Percentiles rank a stretch among this genome's conserved stretches.
phyloP scores from a whole-genome alignment of 805 yeast genomes.

The Metschnikowia bowlesiae region DNA sequence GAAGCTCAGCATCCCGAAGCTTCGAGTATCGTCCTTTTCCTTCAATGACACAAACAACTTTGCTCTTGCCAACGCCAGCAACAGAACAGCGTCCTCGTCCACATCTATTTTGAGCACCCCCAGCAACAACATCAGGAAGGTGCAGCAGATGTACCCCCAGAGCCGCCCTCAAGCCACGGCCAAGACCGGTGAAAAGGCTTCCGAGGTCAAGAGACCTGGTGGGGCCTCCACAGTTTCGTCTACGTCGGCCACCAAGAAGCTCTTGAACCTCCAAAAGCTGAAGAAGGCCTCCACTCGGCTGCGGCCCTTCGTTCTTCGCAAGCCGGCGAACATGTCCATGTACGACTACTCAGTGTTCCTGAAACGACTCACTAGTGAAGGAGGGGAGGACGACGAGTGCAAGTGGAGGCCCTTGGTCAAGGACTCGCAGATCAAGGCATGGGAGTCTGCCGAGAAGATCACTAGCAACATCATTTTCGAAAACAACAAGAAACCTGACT shows the following conservation, averaged over 20 bases:
- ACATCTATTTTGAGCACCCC: constrained; percentile 39
- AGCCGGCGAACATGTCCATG: constrained; percentile 27
- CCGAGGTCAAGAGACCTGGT: constrained; percentile 6
- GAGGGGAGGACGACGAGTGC: constrained; percentile 1
- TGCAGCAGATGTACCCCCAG: constrained; percentile 23
- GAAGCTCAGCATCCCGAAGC: constrained; percentile 11
- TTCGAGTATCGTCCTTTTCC: constrained; percentile 14
- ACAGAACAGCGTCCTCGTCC: constrained; percentile 35
- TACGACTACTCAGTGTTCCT: constrained; percentile 37
- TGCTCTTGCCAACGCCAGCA: constrained; percentile 16
- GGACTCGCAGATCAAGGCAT: constrained; percentile 40
- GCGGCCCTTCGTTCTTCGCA: constrained; percentile 26
- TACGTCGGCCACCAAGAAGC: constrained; percentile 30
- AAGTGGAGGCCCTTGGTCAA: constrained; percentile 31
- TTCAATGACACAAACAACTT: constrained; percentile 11
- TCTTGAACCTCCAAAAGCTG: constrained; percentile 37
- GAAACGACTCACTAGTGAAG: background rate
- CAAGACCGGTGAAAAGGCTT: constrained; percentile 2
- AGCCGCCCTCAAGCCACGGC: constrained; percentile 4
- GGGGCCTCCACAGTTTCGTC: constrained; percentile 17
- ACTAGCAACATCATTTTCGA: constrained; percentile 35
- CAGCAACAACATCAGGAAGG: constrained; percentile 35
- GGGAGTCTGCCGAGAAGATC: constrained; percentile 43
- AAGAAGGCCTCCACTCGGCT: constrained; percentile 20
- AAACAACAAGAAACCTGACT: constrained; percentile 19